A percentile compares a stretch with the other conserved stretches of the same genome.
Conservation (phyloP, 345 rosid genomes). For the Hypericum perforatum region DNA sequence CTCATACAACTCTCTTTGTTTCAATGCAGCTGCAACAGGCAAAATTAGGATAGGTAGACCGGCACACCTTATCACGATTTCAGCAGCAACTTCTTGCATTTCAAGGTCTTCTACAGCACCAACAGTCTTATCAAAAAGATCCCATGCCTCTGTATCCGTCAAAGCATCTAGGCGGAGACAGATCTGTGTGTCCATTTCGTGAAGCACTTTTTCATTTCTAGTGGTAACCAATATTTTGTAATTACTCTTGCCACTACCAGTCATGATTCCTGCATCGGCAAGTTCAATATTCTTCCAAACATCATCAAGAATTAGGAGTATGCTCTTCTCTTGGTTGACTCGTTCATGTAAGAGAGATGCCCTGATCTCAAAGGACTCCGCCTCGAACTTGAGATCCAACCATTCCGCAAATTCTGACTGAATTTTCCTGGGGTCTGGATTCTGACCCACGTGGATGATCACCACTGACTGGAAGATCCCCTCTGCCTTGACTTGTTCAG, state of each 20-base stretch:
- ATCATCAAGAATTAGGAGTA: conserved; percentile 9
- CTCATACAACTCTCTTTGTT: neutral
- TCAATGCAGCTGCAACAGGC: conserved; percentile 17
- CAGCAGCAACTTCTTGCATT: neutral
- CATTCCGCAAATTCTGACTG: too few relatives aligned
- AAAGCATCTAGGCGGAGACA: conserved; percentile 2
- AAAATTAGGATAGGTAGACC: conserved; percentile 19
- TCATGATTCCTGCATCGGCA: conserved; percentile 3
- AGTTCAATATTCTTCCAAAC: conserved; percentile 4
- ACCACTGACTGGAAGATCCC: conserved; percentile 8
- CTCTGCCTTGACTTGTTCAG: neutral
- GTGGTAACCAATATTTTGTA: neutral
- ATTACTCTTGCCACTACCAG: neutral
- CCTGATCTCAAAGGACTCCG: neutral
- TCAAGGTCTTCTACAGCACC: neutral
- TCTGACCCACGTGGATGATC: neutral
- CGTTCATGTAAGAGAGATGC: neutral
- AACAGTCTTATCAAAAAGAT: conserved; percentile 16
- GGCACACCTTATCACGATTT: conserved; percentile 13
- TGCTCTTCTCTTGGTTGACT: neutral
- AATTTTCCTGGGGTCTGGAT: too few relatives aligned
- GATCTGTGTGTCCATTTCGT: neutral
- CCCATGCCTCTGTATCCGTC: conserved; percentile 12
- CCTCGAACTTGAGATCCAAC: neutral
- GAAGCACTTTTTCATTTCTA: neutral